A percentile compares a stretch with the other conserved stretches of the same genome.
Conservation (phyloP, 1,284 basidiomycete genomes). For the Tremellales sp. region DNA sequence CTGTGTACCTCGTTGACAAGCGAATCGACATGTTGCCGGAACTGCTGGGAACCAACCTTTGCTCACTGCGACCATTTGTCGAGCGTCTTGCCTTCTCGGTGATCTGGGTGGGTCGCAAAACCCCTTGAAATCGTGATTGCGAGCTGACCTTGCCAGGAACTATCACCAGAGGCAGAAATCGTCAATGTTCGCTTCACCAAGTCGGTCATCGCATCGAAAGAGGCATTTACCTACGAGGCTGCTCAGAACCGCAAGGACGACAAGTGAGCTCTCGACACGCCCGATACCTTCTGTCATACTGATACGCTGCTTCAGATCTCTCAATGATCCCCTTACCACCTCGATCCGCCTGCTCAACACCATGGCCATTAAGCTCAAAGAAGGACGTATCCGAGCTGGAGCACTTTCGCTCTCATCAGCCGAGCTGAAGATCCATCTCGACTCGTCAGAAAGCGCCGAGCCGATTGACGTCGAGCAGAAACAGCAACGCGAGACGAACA, state of each 20-base stretch:
- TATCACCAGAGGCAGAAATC: constrained; percentile 80
- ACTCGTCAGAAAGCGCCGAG: constrained; percentile 85
- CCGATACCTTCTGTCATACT: not conserved
- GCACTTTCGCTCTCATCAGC: constrained; percentile 96
- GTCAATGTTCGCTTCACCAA: constrained; percentile 89
- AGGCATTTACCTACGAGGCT: constrained; percentile 95
- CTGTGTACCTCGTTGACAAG: constrained; percentile 97
- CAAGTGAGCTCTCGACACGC: constrained; percentile 60
- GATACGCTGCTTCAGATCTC: constrained; percentile 53
- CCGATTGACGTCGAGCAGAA: constrained; percentile 99
- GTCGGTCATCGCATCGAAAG: constrained; percentile 94
- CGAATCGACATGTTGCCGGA: constrained; percentile 98
- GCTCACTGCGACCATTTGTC: constrained; percentile 87
- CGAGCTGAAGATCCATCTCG: constrained; percentile 94
- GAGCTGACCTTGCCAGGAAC: constrained; percentile 58
- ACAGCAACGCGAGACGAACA: constrained; percentile 87
- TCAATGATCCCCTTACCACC: constrained; percentile 77
- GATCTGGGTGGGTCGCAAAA: constrained; percentile 71
- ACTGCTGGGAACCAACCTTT: constrained; percentile 92
- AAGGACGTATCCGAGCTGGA: constrained; percentile 83
- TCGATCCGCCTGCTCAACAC: constrained; percentile 86
- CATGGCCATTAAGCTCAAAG: constrained; percentile 81
- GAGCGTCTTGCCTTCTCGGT: constrained; percentile 93
- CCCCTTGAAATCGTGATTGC: constrained; percentile 1
- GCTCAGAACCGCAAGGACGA: constrained; percentile 94